Conservation (phyloP, 2,329 filamentous ascomycete species). For the Penicillium sp. region DNA sequence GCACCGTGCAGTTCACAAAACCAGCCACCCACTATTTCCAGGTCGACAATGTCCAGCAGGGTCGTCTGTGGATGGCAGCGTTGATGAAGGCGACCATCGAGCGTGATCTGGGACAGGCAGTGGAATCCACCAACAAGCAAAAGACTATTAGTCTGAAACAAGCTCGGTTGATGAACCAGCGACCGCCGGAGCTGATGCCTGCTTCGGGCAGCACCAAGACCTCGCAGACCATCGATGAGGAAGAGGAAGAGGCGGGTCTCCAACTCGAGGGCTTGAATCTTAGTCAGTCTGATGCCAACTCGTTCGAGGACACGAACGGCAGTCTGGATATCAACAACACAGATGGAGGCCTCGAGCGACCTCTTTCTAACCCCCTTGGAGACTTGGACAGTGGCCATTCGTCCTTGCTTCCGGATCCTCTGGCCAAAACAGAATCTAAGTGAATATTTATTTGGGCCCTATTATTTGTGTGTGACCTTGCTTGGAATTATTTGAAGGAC, state of each 20-base stretch:
- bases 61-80: conserved; percentile 95
- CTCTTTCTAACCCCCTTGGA: conserved; percentile 24
- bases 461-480: not conserved
- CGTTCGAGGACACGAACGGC: conserved; percentile 15
- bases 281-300: conserved; percentile 14
- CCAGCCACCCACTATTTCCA: conserved; percentile 97
- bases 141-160: conserved; percentile 93
- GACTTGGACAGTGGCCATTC: conserved; percentile 16
- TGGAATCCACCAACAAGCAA: conserved; percentile 92
- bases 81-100: conserved; percentile 99
- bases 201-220: conserved; percentile 31
- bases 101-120: conserved; percentile 71
- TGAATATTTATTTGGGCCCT: conserved; percentile 9
- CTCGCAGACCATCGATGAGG: conserved; percentile 19
- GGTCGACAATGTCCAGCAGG: conserved; percentile 82
- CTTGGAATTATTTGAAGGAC: not conserved
- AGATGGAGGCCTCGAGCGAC: not conserved
- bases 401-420: conserved; percentile 28
- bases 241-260: conserved; percentile 27
- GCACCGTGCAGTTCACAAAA: conserved; percentile 95
- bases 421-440: conserved; percentile 23
- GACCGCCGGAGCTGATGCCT: conserved; percentile 83
- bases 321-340: conserved; percentile 4
- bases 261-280: conserved; percentile 33
- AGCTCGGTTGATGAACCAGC: conserved; percentile 80